Base-by-base conservation (phyloP, 2,329 filamentous ascomycete species). In the Cladophialophora chaetospira region DNA sequence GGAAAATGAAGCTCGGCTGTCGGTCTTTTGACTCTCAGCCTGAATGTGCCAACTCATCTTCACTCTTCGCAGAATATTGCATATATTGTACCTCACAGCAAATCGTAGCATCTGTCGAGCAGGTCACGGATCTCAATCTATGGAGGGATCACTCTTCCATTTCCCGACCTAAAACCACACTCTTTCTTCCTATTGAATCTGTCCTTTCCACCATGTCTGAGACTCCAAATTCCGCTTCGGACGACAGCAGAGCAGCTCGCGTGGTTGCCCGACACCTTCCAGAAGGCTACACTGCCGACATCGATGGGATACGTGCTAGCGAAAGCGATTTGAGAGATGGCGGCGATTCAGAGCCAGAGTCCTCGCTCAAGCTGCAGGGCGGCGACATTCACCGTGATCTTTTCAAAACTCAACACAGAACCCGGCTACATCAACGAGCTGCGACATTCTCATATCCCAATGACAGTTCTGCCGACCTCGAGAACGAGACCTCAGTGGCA, bases 331-430 rank as follows among this genome's bases (percentile, higher is more conserved):
- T 50, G 10, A 36, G 15, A 8, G 40, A 38, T 9, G 23, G 29
- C 2, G 45, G 46, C 26, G 47, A 49, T 23, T 35, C 51, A 17
- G 43, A 49, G 28, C 53, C 51, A 1, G 57, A 87, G 58, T 90
- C 87, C 1, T 91, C 88, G 0, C 75, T 91, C 51, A 83, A 78
- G 57, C 77, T 91, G 2, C 88, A 88, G 67, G 88, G 88, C 49
- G 88, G 88, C 36, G 88, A 92, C 66, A 87, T 92, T 19, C 88
- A 91, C 69, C 85, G 88, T 29, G 87, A 89, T 66, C 81, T 92
- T 29, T 92, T 88, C 79, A 88, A 84, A 68, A 85, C 90, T 65
- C 84, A 86, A 60, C 83, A 85, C 13, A 78, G 83, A 35, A 64
- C 59, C 35, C 80, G 67, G 65, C 74, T 72, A 69, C 76, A 74